Conservation (phyloP, 129 eudicot species). For the Flaveria trinervia region DNA sequence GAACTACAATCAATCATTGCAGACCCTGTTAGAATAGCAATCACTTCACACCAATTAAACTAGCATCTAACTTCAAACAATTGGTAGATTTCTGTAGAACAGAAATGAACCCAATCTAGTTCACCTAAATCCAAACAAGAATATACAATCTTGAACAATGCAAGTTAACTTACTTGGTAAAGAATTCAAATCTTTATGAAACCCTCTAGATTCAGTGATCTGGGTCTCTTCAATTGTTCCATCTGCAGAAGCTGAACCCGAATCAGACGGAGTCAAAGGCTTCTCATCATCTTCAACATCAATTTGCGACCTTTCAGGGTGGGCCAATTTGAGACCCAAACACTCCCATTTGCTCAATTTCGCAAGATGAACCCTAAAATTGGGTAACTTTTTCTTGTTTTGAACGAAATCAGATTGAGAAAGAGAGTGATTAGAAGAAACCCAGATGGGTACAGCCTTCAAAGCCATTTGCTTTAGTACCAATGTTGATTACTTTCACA, state of each 20-base stretch:
- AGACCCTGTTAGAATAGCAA: neutral
- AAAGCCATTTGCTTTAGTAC: slow-evolving; percentile 46
- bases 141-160: slow-evolving; percentile 22
- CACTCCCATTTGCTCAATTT: slow-evolving; percentile 54
- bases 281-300: slow-evolving; percentile 78
- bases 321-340: slow-evolving; percentile 37
- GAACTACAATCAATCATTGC: neutral
- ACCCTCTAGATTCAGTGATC: slow-evolving; percentile 45
- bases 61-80: too few relatives aligned
- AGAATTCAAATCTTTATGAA: slow-evolving; percentile 69
- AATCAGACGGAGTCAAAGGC: slow-evolving; percentile 44
- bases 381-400: slow-evolving; percentile 26
- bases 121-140: neutral
- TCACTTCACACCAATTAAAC: neutral
- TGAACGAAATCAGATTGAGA: slow-evolving; percentile 34
- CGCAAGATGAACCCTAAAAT: neutral
- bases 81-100: neutral
- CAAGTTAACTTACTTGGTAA: slow-evolving; percentile 67
- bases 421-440: slow-evolving; percentile 28
- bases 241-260: slow-evolving; percentile 34
- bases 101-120: slow-evolving; percentile 13
- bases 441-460: slow-evolving; percentile 54
- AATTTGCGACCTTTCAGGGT: slow-evolving; percentile 49
- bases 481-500: slow-evolving; percentile 27
- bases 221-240: slow-evolving; percentile 32